These are phyloP conservation scores for Morella rubra DNA, from an alignment of 306 rosid species.

Conservation along the genomic window DNA sequence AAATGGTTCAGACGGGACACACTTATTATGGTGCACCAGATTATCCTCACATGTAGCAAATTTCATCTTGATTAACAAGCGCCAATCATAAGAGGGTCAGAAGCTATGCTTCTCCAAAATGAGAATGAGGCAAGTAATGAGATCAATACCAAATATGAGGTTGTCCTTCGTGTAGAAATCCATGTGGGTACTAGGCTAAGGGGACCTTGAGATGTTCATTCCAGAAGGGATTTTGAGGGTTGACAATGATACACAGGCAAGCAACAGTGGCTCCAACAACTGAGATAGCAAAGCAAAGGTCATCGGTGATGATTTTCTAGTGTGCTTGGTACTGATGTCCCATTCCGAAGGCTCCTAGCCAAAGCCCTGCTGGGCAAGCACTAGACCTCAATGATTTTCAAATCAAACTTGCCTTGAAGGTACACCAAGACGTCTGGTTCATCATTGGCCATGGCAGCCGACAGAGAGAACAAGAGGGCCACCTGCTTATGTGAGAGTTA, in stretches of 20 bases:
- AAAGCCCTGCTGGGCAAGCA: constrained; percentile 82
- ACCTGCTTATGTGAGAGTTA: neutral
- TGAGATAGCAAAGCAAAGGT: too few relatives aligned
- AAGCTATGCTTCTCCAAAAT: too few relatives aligned
- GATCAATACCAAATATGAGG: constrained; percentile 21
- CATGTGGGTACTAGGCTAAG: constrained; percentile 69
- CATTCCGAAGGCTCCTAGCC: constrained; percentile 1
- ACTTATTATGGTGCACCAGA: constrained; percentile 38
- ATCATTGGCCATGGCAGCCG: constrained; percentile 26
- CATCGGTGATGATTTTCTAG: too few relatives aligned
- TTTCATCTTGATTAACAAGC: constrained; percentile 39
- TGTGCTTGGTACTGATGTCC: too few relatives aligned
- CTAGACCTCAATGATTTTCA: constrained; percentile 64
- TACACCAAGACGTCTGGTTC: constrained; percentile 39
- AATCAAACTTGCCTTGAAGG: constrained; percentile 77
- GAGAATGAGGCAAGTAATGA: too few relatives aligned
- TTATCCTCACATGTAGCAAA: constrained; percentile 70
- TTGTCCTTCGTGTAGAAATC: constrained; percentile 77
- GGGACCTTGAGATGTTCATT: constrained; percentile 71
- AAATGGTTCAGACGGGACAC: constrained; percentile 42
- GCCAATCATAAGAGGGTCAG: too few relatives aligned
- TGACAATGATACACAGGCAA: constrained; percentile 49
- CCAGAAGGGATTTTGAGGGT: constrained; percentile 69
- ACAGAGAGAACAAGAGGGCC: neutral
- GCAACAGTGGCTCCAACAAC: too few relatives aligned